Percentiles rank a stretch among this genome's conserved stretches.
Evolutionary conservation across 176 grass and related monocot species (phyloP).

Genomic region (Eleusine indica): DNA sequence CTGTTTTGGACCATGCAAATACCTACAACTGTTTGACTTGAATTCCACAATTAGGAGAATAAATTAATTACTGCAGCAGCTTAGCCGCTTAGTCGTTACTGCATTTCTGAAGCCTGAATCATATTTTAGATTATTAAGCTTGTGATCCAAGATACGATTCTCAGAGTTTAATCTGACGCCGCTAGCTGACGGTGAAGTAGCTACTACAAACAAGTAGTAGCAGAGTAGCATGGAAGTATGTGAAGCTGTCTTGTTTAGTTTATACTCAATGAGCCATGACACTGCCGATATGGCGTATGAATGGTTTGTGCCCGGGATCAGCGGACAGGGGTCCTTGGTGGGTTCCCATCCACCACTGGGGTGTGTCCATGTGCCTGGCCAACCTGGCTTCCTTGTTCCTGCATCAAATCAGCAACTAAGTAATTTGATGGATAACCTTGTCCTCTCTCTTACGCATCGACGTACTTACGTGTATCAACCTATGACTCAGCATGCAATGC

Average conservation of each 20-base stretch:
- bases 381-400: slow-evolving; percentile 29
- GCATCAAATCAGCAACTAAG: too few species aligned
- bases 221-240: neutral
- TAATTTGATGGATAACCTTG: neutral
- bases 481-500: too few species aligned
- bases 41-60: neutral
- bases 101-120: neutral
- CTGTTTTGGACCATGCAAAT: neutral
- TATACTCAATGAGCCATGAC: slow-evolving; percentile 4
- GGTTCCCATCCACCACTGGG: slow-evolving; percentile 23
- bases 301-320: slow-evolving; percentile 51
- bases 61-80: neutral
- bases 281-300: neutral
- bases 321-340: slow-evolving; percentile 38
- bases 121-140: neutral
- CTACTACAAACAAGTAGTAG: neutral
- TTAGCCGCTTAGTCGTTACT: neutral
- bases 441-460: neutral
- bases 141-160: slow-evolving; percentile 33
- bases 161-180: slow-evolving; percentile 19
- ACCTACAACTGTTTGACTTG: slow-evolving; percentile 1
- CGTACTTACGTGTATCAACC: too few species aligned
- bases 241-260: slow-evolving; percentile 21
- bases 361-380: slow-evolving; percentile 35
- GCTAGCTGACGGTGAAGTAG: neutral